Evolutionary conservation across 192 early-diverging fungal species (phyloP).

Genomic region (Thamnidium elegans): DNA sequence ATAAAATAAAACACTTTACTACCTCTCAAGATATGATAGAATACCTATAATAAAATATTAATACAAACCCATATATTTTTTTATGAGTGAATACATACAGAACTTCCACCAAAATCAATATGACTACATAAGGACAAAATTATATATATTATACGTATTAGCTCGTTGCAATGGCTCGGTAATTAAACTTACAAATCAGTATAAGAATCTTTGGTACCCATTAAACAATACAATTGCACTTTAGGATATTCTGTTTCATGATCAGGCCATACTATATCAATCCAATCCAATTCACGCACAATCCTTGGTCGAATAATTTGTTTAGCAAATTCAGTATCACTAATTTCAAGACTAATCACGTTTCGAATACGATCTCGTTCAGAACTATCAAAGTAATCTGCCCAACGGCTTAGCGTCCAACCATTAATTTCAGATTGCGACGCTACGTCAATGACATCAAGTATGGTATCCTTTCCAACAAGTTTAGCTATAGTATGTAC

Average conservation of each 20-base stretch:
- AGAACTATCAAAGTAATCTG: conserved; percentile 67
- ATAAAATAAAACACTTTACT: conserved; percentile 90
- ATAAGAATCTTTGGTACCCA: conserved; percentile 89
- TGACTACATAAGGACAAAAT: conserved; percentile 43
- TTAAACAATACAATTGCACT: conserved; percentile 89
- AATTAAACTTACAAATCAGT: conserved; percentile 71
- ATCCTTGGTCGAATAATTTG: conserved; percentile 70
- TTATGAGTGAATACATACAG: conserved; percentile 29
- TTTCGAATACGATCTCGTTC: conserved; percentile 75
- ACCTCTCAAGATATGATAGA: conserved; percentile 87
- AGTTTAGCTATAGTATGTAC: conserved; percentile 57
- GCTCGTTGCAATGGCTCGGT: not conserved
- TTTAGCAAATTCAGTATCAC: conserved; percentile 64
- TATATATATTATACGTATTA: not conserved
- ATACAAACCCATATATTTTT: not conserved
- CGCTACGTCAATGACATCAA: conserved; percentile 90
- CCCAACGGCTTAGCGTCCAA: conserved; percentile 84
- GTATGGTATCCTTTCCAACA: conserved; percentile 59
- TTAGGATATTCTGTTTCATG: conserved; percentile 71
- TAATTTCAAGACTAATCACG: conserved; percentile 87
- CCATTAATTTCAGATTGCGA: conserved; percentile 77
- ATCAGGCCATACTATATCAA: conserved; percentile 82
- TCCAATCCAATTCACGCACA: conserved; percentile 88
- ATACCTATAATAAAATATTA: conserved; percentile 48
- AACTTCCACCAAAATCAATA: conserved; percentile 81